A percentile compares a stretch with the other conserved stretches of the same genome.
These are phyloP conservation scores for Tulasnella sp. DNA, from an alignment of 768 basidiomycete genomes.

Conservation along the genomic window DNA sequence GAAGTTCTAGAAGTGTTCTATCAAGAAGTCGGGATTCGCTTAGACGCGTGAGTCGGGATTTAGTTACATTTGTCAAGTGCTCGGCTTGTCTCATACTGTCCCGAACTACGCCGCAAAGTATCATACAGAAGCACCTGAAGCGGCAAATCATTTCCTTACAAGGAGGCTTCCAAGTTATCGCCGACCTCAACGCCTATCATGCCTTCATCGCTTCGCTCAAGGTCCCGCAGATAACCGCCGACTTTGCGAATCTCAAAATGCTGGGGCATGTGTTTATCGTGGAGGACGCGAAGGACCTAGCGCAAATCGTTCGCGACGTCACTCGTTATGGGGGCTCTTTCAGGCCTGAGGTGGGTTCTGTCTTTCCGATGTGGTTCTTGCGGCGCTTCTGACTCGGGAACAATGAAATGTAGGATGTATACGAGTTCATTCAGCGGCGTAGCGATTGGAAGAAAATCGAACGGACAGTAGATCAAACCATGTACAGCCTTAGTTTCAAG, in stretches of 20 bases:
- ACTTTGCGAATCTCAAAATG: slow-evolving; percentile 95
- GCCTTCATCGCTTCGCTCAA: slow-evolving; percentile 78
- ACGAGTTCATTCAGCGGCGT: slow-evolving; percentile 88
- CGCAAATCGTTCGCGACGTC: slow-evolving; percentile 90
- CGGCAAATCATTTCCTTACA: slow-evolving; percentile 89
- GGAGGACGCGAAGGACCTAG: slow-evolving; percentile 89
- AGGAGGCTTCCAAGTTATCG: slow-evolving; percentile 92
- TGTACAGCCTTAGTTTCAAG: slow-evolving; percentile 87
- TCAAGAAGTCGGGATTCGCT: slow-evolving; percentile 87
- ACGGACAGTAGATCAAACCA: slow-evolving; percentile 86
- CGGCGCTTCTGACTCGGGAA: neutral
- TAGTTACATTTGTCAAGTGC: neutral
- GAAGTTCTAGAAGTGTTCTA: slow-evolving; percentile 97
- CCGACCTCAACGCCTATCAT: slow-evolving; percentile 91
- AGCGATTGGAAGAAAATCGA: slow-evolving; percentile 99
- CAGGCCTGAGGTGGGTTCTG: slow-evolving; percentile 63
- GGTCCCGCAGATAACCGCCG: slow-evolving; percentile 69
- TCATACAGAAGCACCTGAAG: slow-evolving; percentile 93
- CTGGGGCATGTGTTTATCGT: slow-evolving; percentile 93
- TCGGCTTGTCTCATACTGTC: neutral
- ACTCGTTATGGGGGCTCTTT: slow-evolving; percentile 92
- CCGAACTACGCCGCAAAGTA: slow-evolving; percentile 43
- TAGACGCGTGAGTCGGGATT: slow-evolving; percentile 50
- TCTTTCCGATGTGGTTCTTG: neutral
- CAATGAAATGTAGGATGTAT: slow-evolving; percentile 50